Conservation (phyloP, 257 asterid species). For the Salvia splendens region DNA sequence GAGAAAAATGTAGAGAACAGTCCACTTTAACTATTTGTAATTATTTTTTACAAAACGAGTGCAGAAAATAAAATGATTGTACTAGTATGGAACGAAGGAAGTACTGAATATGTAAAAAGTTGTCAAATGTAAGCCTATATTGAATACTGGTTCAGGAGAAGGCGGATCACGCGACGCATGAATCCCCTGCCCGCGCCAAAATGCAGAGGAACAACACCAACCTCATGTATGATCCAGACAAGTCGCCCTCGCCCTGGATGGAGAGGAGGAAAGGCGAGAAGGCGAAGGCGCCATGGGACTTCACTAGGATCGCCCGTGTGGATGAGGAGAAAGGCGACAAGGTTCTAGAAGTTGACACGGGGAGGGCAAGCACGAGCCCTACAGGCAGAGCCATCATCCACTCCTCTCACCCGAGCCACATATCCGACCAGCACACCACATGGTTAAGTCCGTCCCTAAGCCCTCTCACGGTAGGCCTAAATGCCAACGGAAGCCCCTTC, state of each 20-base stretch:
- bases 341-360: constrained; percentile 56
- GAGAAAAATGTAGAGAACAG: no score
- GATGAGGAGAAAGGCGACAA: constrained; percentile 50
- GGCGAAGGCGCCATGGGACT: constrained; percentile 28
- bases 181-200: no score
- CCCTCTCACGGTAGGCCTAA: constrained; percentile 36
- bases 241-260: constrained; percentile 20
- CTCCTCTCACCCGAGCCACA: constrained; percentile 55
- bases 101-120: constrained; percentile 15
- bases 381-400: constrained; percentile 38
- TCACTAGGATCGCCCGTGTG: constrained; percentile 22
- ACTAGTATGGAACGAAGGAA: no score
- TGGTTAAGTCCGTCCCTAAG: constrained; percentile 42
- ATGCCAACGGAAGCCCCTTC: constrained; percentile 38
- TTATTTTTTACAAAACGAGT: no score
- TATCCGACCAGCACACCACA: constrained; percentile 42
- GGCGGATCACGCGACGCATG: constrained; percentile 36
- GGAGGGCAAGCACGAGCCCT: constrained; percentile 38
- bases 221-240: constrained; percentile 19
- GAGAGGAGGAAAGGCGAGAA: constrained; percentile 23
- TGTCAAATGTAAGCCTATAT: no score
- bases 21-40: not conserved
- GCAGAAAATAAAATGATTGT: no score
- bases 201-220: constrained; percentile 53
- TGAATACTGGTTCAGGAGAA: constrained; percentile 43